Evolutionary conservation across 768 basidiomycete genomes (phyloP), one percentile per base, ranked within the genome.

Genomic region (Arthromyces matolae): DNA sequence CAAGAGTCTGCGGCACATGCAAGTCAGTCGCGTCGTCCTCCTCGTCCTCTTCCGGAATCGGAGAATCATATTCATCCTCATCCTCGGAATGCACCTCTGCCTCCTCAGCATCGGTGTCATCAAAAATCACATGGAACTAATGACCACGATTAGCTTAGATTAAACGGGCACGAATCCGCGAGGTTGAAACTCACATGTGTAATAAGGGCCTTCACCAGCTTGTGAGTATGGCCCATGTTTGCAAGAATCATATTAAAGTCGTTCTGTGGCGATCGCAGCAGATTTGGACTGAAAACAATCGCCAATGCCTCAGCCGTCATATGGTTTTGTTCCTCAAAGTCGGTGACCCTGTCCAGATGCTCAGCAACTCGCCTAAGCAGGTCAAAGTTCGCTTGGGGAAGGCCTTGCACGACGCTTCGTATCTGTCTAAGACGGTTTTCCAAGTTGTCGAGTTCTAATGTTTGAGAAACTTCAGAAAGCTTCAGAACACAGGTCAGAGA

Each of bases 271-370:
- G 87, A 83, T 16, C 88, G 81, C 42, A 89, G 61, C 38, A 91
- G 65, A 60, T 89, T 90, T 5, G 87, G 89, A 51, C 87, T 87
- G 65, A 92, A 91, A 14, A 92, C 89, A 43, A 91, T 90, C 0
- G 91, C 84, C 3, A 93, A 72, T 6, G 86, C 83, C 54, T 91
- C 84, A 1, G 88, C 83, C 2, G 86, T 89, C 91, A 93, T 93
- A 50, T 93, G 90, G 57, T 92, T 93, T 40, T 83, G 77, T 49
- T 92, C 89, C 61, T 93, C 89, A 64, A 77, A 89, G 60, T 92
- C 89, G 4, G 89, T 88, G n/a, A 92, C 86, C 60, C 88, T 88
- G 66, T 93, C 89, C n/a, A 93, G 75, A 64, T 93, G 91, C 56
- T 91, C 88, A 3, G 84, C 72, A 12, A 93, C 78, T 18, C 90